Evolutionary conservation across 345 rosid species (phyloP).

Genomic region (Eucalyptus paniculata): DNA sequence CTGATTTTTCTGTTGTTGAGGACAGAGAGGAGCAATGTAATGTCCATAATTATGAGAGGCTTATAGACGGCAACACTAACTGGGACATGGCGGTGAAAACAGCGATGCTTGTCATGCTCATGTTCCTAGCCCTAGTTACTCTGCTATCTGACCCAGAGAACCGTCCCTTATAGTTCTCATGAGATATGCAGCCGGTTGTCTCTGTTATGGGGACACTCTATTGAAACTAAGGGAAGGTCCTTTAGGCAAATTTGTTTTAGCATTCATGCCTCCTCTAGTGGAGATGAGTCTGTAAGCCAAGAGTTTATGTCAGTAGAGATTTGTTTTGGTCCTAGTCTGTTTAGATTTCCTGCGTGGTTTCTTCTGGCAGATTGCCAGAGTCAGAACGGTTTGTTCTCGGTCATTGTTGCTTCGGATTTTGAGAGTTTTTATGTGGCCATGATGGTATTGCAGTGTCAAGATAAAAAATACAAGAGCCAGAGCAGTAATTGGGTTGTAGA

Average conservation of each 20-base stretch:
- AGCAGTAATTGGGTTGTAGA: background rate
- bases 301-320: background rate
- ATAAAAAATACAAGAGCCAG: background rate
- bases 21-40: slow-evolving; percentile 3
- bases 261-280: background rate
- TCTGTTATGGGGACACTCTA: background rate
- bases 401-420: background rate
- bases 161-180: slow-evolving; percentile 21
- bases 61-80: slow-evolving; percentile 8
- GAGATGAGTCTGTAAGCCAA: background rate
- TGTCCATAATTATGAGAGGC: slow-evolving; percentile 1
- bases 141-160: slow-evolving; percentile 52
- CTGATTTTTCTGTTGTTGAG: slow-evolving; percentile 8
- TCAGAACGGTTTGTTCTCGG: background rate
- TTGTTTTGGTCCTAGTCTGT: background rate
- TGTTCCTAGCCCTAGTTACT: slow-evolving; percentile 42
- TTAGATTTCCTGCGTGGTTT: background rate
- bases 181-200: background rate
- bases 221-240: background rate
- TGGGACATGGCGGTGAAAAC: slow-evolving; percentile 51
- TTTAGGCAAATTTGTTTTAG: background rate
- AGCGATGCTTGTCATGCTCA: slow-evolving; percentile 49
- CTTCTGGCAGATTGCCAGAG: background rate
- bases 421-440: background rate
- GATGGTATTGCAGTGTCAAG: background rate